Evolutionary conservation across 1,139 yeast species (phyloP).

Genomic region (Candida sp.): DNA sequence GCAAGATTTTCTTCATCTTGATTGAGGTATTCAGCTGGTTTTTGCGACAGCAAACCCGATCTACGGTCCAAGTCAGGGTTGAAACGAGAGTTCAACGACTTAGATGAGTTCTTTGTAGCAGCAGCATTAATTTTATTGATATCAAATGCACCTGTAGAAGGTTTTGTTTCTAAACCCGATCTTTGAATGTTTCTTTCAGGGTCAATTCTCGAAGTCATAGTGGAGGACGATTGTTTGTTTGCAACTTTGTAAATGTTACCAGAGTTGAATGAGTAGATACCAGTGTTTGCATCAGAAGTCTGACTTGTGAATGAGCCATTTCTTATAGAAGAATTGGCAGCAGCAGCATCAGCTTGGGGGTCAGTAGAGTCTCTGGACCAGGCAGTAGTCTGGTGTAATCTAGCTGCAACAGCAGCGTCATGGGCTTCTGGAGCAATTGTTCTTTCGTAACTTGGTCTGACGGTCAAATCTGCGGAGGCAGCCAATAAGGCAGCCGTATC

Average conservation of each 20-base stretch:
- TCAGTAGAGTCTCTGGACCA: slow-evolving; percentile 51
- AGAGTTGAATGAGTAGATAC: slow-evolving; percentile 35
- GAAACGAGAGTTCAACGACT: slow-evolving; percentile 39
- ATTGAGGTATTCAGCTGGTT: slow-evolving; percentile 9
- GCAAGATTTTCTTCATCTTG: slow-evolving; percentile 22
- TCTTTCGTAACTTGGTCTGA: slow-evolving; percentile 61
- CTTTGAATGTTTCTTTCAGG: slow-evolving; percentile 41
- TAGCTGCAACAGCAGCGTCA: slow-evolving; percentile 61
- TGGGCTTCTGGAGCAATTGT: slow-evolving; percentile 64
- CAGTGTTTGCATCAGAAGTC: slow-evolving; percentile 20
- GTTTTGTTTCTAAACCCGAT: slow-evolving; percentile 42
- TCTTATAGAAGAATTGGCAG: slow-evolving; percentile 15
- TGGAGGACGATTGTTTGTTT: slow-evolving; percentile 35
- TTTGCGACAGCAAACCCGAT: slow-evolving; percentile 25
- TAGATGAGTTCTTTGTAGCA: slow-evolving; percentile 43
- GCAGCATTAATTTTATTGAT: slow-evolving; percentile 39
- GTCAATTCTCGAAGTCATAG: slow-evolving; percentile 47
- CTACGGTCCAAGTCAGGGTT: slow-evolving; percentile 45
- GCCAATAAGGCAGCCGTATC: slow-evolving; percentile 79
- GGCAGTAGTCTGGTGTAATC: slow-evolving; percentile 31
- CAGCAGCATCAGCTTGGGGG: slow-evolving; percentile 35
- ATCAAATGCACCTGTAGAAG: slow-evolving; percentile 25
- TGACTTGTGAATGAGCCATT: slow-evolving; percentile 8
- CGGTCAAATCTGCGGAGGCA: slow-evolving; percentile 59
- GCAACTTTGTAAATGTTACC: slow-evolving; percentile 41